Conservation (phyloP, 768 basidiomycete species). For the Kwoniella heveanensis region DNA sequence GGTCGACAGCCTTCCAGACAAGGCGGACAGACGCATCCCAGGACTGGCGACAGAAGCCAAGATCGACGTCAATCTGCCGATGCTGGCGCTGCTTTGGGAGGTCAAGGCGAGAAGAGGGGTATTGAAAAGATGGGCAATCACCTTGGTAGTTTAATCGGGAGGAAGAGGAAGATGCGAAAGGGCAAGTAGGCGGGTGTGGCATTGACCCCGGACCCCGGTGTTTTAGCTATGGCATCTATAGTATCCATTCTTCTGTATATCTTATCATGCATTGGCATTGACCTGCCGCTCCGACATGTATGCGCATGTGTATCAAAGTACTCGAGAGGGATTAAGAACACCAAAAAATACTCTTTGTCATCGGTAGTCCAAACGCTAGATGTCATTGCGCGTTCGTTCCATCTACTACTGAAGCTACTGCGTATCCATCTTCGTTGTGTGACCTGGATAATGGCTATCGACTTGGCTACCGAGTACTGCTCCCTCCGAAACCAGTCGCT, state of each 20-base stretch:
- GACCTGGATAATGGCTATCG: too few species aligned
- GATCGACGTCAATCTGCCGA: background rate
- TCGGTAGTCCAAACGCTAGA: too few species aligned
- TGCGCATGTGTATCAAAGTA: too few species aligned
- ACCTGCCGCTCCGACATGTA: too few species aligned
- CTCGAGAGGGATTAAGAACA: too few species aligned
- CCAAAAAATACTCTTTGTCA: too few species aligned
- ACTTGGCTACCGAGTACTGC: conserved; percentile 67
- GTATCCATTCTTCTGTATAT: background rate
- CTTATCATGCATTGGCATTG: background rate
- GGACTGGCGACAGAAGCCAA: background rate
- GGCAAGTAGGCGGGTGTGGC: too few species aligned
- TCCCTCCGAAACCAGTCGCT: conserved; percentile 79
- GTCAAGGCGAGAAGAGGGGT: conserved; percentile 41
- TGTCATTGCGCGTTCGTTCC: too few species aligned
- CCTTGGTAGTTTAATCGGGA: conserved; percentile 73
- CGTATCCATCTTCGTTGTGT: too few species aligned
- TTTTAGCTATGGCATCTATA: background rate
- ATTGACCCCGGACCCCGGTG: too few species aligned
- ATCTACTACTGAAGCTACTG: too few species aligned
- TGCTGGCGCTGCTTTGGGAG: background rate
- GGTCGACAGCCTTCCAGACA: conserved; percentile 5
- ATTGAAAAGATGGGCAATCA: conserved; percentile 56
- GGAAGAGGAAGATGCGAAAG: conserved; percentile 73
- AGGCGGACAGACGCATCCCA: too few species aligned